Evolutionary conservation across 257 asterid species (phyloP).

Genomic region (Phtheirospermum japonicum): DNA sequence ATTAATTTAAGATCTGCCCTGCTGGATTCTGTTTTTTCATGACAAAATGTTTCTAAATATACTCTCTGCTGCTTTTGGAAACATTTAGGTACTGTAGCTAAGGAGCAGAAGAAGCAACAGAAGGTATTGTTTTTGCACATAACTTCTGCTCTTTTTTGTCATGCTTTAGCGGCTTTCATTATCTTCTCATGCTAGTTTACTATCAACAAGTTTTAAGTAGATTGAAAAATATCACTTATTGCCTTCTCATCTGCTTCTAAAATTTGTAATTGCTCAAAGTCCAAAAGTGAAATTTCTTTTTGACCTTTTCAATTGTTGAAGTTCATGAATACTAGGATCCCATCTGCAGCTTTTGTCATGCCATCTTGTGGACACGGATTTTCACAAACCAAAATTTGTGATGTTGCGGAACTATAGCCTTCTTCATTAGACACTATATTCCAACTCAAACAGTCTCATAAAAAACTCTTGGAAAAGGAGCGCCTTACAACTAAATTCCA

Average conservation of each 20-base stretch:
- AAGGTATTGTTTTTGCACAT: slow-evolving; percentile 26
- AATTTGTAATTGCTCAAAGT: slow-evolving; percentile 14
- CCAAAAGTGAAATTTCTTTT: background rate
- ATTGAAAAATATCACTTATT: background rate
- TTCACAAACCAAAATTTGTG: background rate
- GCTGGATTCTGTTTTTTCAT: slow-evolving; percentile 14
- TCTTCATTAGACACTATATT: slow-evolving; percentile 8
- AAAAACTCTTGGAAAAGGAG: background rate
- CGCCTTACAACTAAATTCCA: background rate
- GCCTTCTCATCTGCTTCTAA: slow-evolving; percentile 17
- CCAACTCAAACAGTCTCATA: background rate
- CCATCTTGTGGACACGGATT: slow-evolving; percentile 7
- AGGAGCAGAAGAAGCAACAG: slow-evolving; percentile 25
- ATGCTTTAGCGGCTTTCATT: slow-evolving; percentile 11
- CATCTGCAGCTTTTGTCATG: background rate
- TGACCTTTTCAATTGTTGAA: slow-evolving; percentile 6
- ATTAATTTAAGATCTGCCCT: background rate
- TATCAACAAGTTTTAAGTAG: slow-evolving; percentile 13
- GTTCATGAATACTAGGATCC: slow-evolving; percentile 1
- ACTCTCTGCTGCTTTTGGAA: background rate
- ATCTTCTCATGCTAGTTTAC: slow-evolving; percentile 7
- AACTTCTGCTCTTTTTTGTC: background rate
- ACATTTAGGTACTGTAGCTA: slow-evolving; percentile 23
- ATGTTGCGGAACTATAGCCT: background rate
- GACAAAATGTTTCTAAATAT: slow-evolving; percentile 10